These are phyloP conservation scores for Penicillium steckii DNA, from an alignment of 495 filamentous ascomycete species.

Conservation along the genomic window DNA sequence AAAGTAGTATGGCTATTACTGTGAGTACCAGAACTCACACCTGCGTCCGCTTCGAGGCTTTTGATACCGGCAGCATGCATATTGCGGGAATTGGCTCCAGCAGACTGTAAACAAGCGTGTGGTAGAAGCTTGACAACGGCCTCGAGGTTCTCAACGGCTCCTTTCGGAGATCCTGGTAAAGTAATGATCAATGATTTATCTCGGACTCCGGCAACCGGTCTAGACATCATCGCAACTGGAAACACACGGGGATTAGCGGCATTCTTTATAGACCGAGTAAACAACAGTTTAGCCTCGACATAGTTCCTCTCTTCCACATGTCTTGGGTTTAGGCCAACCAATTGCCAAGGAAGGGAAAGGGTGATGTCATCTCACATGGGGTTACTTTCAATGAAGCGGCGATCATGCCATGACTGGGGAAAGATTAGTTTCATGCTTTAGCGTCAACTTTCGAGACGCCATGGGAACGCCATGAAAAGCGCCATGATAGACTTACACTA, in stretches of 20 bases:
- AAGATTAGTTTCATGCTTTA: constrained; percentile 28
- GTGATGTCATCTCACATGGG: constrained; percentile 65
- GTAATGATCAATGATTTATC: constrained; percentile 85
- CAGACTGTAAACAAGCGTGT: constrained; percentile 89
- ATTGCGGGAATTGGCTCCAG: constrained; percentile 74
- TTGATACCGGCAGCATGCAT: constrained; percentile 79
- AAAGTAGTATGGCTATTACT: constrained; percentile 32
- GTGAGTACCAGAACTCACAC: constrained; percentile 44
- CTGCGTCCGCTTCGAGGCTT: constrained; percentile 82
- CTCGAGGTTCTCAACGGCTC: constrained; percentile 93
- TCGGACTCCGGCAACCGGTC: constrained; percentile 87
- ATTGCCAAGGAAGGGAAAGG: background rate
- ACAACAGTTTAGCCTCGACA: background rate
- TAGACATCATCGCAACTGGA: constrained; percentile 93
- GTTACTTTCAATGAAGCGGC: constrained; percentile 80
- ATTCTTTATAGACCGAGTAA: constrained; percentile 11
- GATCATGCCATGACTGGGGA: constrained; percentile 82
- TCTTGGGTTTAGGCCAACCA: background rate
- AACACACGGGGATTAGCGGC: constrained; percentile 11
- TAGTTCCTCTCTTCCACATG: background rate
- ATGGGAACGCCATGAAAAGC: background rate
- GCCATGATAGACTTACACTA: constrained; percentile 60
- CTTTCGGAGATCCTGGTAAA: constrained; percentile 92
- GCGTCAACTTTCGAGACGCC: constrained; percentile 1
- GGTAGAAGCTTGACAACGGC: constrained; percentile 86